Base-by-base conservation (phyloP, 768 basidiomycete genomes). In the Boletus coccyginus region DNA sequence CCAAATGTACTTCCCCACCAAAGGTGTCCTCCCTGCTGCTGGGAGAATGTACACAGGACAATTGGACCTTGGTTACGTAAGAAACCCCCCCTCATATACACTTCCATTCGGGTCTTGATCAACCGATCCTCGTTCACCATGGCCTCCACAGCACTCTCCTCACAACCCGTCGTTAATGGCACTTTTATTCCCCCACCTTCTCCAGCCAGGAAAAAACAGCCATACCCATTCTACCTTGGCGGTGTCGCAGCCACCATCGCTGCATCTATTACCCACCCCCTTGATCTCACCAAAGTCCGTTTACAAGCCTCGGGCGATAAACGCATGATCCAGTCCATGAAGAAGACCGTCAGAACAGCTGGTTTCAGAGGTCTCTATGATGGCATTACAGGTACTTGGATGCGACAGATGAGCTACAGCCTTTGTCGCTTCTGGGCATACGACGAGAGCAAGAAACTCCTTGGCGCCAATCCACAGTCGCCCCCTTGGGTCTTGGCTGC, bases 341-440 rank as follows among this genome's bases (percentile, higher is more conserved):
- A 79, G 70, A 94, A 94, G 80, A 95, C 93, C 0, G 77, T 92
- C 53, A 77, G 81, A 67, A 90, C 87, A 7, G 90, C 88, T 46
- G 92, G 92, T 79, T 60, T 64, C 61, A 59, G 63, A 62, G 93
- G 93, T 3, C 77, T 94, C 46, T 92, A 84, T 65, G 93, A 94
- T 67, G 93, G 93, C 17, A 91, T 94, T 56, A 77, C 87, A 3
- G 93, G 92, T 32, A 96, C 93, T 29, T 88, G 91, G 84, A 73
- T 96, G 72, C 83, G 93, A 31, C 93, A 96, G 74, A 92, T 94
- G 91, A 90, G 86, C 35, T 95, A 95, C 74, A 92, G 90, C 42
- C 77, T 94, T 70, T 92, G 90, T 70, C 80, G 92, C n/a, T 95
- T 94, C 77, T 94, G 91, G 84, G 91, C 90, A 16, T 93, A 94